phyloP scores from a whole-genome alignment of 2,329 filamentous ascomycete genomes.

The Neonectria ditissima region DNA sequence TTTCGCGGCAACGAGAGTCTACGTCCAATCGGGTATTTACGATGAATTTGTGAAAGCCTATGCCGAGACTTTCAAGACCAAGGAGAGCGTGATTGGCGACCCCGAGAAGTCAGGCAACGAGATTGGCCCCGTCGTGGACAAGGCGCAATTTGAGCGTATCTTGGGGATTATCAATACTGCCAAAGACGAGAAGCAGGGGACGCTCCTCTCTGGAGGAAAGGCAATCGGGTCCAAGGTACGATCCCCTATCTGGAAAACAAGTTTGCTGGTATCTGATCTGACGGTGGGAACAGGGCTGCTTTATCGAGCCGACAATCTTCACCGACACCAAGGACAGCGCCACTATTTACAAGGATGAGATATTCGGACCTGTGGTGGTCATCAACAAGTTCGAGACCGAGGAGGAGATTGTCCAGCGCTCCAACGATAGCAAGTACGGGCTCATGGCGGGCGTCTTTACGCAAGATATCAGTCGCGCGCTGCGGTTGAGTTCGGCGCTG shows the following conservation, averaged over 20 bases:
- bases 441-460: slow-evolving; percentile 66
- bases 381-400: slow-evolving; percentile 55
- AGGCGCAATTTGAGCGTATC: slow-evolving; percentile 61
- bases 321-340: slow-evolving; percentile 29
- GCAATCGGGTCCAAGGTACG: slow-evolving; percentile 40
- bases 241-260: not conserved
- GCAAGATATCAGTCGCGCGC: slow-evolving; percentile 71
- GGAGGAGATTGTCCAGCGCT: slow-evolving; percentile 5
- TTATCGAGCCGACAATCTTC: slow-evolving; percentile 45
- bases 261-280: not conserved
- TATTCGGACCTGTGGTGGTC: slow-evolving; percentile 67
- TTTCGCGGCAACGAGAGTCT: slow-evolving; percentile 67
- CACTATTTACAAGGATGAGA: slow-evolving; percentile 12
- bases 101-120: slow-evolving; percentile 47
- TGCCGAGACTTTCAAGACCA: slow-evolving; percentile 56
- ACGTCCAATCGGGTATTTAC: slow-evolving; percentile 63
- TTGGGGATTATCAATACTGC: slow-evolving; percentile 57
- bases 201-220: slow-evolving; percentile 18
- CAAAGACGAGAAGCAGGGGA: slow-evolving; percentile 42
- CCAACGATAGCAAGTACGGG: slow-evolving; percentile 33
- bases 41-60: slow-evolving; percentile 70
- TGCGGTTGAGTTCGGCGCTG: slow-evolving; percentile 64
- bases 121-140: slow-evolving; percentile 62
- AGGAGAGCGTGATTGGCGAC: slow-evolving; percentile 52
- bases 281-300: slow-evolving; percentile 32